These are phyloP conservation scores for Gracilaria vermiculophylla DNA, from an alignment of 23 red algal species.

Conservation along the genomic window DNA sequence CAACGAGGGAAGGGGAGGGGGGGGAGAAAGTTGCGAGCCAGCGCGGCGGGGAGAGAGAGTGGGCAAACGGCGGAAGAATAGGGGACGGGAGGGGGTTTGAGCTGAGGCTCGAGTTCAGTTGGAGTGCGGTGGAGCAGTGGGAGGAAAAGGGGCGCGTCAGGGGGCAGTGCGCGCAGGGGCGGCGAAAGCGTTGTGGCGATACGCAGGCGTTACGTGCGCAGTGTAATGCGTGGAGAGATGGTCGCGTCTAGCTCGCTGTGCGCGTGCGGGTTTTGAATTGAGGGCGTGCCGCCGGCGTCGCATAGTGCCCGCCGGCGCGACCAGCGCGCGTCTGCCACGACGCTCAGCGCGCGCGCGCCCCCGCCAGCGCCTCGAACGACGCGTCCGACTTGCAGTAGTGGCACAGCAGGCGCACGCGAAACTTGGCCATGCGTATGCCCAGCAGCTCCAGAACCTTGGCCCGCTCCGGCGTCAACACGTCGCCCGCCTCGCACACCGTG, in stretches of 20 bases:
- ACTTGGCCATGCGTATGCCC: slow-evolving; percentile 65
- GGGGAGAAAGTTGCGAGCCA: not conserved
- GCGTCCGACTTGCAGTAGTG: slow-evolving; percentile 56
- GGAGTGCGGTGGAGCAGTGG: too few relatives aligned
- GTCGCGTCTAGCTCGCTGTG: slow-evolving; percentile 13
- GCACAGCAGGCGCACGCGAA: slow-evolving; percentile 33
- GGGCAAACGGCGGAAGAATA: too few relatives aligned
- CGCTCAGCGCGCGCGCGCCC: too few relatives aligned
- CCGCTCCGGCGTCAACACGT: slow-evolving; percentile 72
- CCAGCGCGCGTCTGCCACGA: too few relatives aligned
- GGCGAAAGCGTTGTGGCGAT: not conserved
- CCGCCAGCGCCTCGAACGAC: slow-evolving; percentile 20
- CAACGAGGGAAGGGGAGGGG: not conserved
- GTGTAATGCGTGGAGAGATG: slow-evolving; percentile 26
- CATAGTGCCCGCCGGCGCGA: too few relatives aligned
- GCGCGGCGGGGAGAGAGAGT: too few relatives aligned
- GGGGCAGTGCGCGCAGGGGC: not conserved
- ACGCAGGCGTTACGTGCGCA: slow-evolving; percentile 6
- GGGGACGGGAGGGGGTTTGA: too few relatives aligned
- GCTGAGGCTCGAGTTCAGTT: too few relatives aligned
- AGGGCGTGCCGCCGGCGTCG: not conserved
- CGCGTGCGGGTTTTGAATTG: not conserved
- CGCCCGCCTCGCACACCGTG: slow-evolving; percentile 66
- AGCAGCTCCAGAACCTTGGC: slow-evolving; percentile 76
- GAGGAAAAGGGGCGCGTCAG: too few relatives aligned